A percentile compares a stretch with the other conserved stretches of the same genome.
phyloP scores from a whole-genome alignment of 108 stramenopile species.

The Chaetoceros tenuissimus region DNA sequence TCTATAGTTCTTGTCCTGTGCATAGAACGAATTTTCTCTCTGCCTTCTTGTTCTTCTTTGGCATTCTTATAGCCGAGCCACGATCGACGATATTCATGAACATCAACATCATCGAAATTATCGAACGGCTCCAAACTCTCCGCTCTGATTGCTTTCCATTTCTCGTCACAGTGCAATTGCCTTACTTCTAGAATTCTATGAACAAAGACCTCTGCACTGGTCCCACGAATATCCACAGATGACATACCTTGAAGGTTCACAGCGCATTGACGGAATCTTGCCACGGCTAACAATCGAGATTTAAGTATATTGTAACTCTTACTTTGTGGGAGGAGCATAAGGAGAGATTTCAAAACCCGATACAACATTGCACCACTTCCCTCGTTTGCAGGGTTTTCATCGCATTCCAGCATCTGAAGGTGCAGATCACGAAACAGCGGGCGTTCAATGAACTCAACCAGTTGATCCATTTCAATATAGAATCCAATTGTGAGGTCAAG shows the following conservation, averaged over 20 bases:
- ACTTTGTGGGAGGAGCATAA: conserved; percentile 80
- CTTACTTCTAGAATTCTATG: conserved; percentile 47
- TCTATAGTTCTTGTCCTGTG: not conserved
- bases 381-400: conserved; percentile 53
- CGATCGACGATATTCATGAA: conserved; percentile 26
- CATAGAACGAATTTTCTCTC: conserved; percentile 17
- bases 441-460: conserved; percentile 77
- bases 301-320: conserved; percentile 67
- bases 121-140: conserved; percentile 54
- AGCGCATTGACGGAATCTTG: conserved; percentile 70
- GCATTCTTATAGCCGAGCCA: conserved; percentile 60
- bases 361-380: conserved; percentile 85
- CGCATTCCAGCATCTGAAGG: conserved; percentile 70
- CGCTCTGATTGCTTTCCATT: conserved; percentile 67
- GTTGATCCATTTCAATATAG: conserved; percentile 66
- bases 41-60: conserved; percentile 42
- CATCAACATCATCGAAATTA: not conserved
- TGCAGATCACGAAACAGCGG: conserved; percentile 82
- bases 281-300: conserved; percentile 53
- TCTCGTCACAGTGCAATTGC: conserved; percentile 57
- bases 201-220: conserved; percentile 45
- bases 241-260: conserved; percentile 14
- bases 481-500: conserved; percentile 70
- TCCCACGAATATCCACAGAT: conserved; percentile 7
- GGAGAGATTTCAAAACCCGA: conserved; percentile 48